A percentile compares a stretch with the other conserved stretches of the same genome.
Evolutionary conservation across 2,329 filamentous ascomycete genomes (phyloP).

Genomic region (Didymella lethalis): DNA sequence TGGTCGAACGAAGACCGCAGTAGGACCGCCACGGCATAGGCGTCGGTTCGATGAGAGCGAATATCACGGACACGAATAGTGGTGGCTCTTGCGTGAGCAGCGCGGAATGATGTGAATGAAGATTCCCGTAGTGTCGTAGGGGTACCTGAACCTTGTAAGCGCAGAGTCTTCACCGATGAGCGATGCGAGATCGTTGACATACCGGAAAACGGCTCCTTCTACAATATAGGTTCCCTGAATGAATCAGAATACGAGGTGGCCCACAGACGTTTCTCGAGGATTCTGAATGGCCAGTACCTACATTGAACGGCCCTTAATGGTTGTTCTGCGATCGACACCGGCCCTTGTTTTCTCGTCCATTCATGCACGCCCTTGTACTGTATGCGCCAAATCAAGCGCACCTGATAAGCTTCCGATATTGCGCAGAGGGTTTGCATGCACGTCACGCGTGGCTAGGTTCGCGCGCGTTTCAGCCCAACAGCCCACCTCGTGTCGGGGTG

Average conservation of each 20-base stretch:
- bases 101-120: not conserved
- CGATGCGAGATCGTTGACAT: slow-evolving; percentile 1
- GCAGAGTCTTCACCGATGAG: slow-evolving; percentile 2
- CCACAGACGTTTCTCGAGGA: too few relatives aligned
- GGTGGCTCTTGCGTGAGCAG: not conserved
- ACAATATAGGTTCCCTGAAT: too few relatives aligned
- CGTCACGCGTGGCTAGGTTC: slow-evolving; percentile 12
- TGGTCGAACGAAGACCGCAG: slow-evolving; percentile 3
- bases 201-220: not conserved
- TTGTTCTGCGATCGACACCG: too few relatives aligned
- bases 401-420: slow-evolving; percentile 17
- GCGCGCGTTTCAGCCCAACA: slow-evolving; percentile 15
- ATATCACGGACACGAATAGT: not conserved
- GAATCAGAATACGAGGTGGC: too few relatives aligned
- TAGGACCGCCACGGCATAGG: slow-evolving; percentile 12
- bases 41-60: slow-evolving; percentile 4
- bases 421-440: slow-evolving; percentile 11
- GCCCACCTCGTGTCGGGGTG: not conserved
- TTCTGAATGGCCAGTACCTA: too few relatives aligned
- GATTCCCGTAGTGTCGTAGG: not conserved
- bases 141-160: not conserved
- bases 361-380: too few relatives aligned
- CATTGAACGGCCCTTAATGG: too few relatives aligned
- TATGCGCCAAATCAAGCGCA: not conserved
- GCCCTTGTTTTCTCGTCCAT: too few relatives aligned